Conservation (phyloP, 306 rosid species). For the Hippophae tibetana region DNA sequence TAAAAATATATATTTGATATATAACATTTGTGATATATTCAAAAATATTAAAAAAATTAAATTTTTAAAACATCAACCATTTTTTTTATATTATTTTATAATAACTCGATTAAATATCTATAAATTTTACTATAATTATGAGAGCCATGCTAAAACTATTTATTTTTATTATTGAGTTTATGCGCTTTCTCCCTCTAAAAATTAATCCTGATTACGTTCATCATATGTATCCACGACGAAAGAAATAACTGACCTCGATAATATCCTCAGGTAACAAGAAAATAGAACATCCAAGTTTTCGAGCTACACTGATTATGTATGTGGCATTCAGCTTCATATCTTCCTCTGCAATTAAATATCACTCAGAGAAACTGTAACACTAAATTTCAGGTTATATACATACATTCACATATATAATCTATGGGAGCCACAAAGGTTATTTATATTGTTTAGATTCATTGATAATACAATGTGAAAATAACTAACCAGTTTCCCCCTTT, state of each 20-base stretch:
- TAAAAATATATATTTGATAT: too few relatives aligned
- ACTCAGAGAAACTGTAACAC: not conserved
- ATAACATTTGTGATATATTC: too few relatives aligned
- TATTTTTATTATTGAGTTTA: not conserved
- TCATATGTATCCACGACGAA: conserved; percentile 7
- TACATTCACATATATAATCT: conserved; percentile 9
- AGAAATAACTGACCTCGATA: conserved; percentile 47
- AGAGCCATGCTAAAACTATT: not conserved
- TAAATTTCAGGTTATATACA: conserved; percentile 7
- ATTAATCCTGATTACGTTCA: conserved; percentile 1
- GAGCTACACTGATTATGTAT: conserved; percentile 92
- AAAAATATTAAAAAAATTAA: too few relatives aligned
- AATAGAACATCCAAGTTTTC: conserved; percentile 96
- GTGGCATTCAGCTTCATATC: conserved; percentile 96
- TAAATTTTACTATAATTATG: too few relatives aligned
- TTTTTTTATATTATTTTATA: too few relatives aligned
- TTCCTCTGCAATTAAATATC: conserved; percentile 57
- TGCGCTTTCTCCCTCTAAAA: conserved; percentile 1
- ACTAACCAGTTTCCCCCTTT: conserved; percentile 83
- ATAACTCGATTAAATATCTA: too few relatives aligned
- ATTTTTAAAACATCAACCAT: too few relatives aligned
- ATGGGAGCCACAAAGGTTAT: conserved; percentile 9
- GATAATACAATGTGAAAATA: conserved; percentile 10
- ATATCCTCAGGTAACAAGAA: conserved; percentile 97
- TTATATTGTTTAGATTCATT: not conserved